phyloP scores from a whole-genome alignment of 75 land plant species.

The Gnetum montanum region DNA sequence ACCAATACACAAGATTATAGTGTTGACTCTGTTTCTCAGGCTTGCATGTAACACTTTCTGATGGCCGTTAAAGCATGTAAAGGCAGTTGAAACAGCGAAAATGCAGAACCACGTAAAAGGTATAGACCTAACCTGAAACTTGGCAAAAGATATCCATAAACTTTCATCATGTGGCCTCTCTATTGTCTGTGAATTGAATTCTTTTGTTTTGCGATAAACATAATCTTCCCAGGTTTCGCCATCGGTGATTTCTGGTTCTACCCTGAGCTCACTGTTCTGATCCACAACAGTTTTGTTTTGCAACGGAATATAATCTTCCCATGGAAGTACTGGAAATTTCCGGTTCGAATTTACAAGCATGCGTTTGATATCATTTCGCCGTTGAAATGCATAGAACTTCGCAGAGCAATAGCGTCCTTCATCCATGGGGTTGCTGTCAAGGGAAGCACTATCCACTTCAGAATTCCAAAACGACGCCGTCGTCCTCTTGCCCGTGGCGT shows the following conservation, averaged over 20 bases:
- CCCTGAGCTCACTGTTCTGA: slow-evolving; percentile 1
- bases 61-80: too few species aligned
- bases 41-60: too few species aligned
- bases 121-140: slow-evolving; percentile 46
- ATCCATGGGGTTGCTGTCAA: slow-evolving; percentile 43
- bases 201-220: slow-evolving; percentile 62
- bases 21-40: too few species aligned
- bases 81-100: too few species aligned
- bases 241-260: slow-evolving; percentile 1
- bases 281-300: slow-evolving; percentile 2
- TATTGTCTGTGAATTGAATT: slow-evolving; percentile 68
- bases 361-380: slow-evolving; percentile 57
- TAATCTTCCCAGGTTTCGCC: slow-evolving; percentile 94
- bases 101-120: too few species aligned
- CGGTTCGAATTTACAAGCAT: slow-evolving; percentile 21
- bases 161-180: slow-evolving; percentile 76
- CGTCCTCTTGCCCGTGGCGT: neutral
- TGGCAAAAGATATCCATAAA: slow-evolving; percentile 81
- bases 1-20: too few species aligned
- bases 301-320: slow-evolving; percentile 36
- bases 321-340: neutral
- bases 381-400: slow-evolving; percentile 47
- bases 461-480: slow-evolving; percentile 14
- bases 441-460: slow-evolving; percentile 47
- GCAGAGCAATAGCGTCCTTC: slow-evolving; percentile 80